Base-by-base conservation (phyloP, 192 early-diverging fungal genomes). In the Umbelopsis ramanniana region DNA sequence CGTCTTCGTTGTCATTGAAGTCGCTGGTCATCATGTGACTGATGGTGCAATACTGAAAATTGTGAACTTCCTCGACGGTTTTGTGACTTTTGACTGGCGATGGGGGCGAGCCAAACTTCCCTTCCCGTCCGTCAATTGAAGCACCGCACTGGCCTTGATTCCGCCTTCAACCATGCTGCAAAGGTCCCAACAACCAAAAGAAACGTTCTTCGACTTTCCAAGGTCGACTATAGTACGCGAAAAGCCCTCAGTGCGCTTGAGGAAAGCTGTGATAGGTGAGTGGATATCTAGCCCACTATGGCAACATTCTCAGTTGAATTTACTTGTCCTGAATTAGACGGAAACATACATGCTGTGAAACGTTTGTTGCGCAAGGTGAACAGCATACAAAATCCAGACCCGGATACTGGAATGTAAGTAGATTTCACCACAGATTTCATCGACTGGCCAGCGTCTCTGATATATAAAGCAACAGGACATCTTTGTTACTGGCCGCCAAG, bases 331-430 rank as follows among this genome's bases (percentile, higher is more conserved):
- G n/a, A 52, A 48, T 52, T 67, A 74, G 79, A 81, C 10, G 79
- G 79, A 15, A 81, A 81, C 47, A 71, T 81, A 40, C 52, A 69
- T 52, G 79, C 76, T 46, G 73, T 81, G 4, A 76, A 74, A 37
- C 57, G 79, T 5, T 63, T 81, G n/a, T 46, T 74, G 4, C 74
- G 54, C 40, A 77, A 75, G 71, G 75, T 76, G 0, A 22, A 45
- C 3, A 77, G 77, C 60, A 77, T 81, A 46, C 79, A 81, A 53
- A 77, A 77, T 26, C 72, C 72, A 53, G 79, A 81, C 26, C 75
- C 79, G 21, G 75, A 74, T 24, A 81, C 74, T 67, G 75, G 75
- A 40, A 74, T 70, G 79, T 81, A 74, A 55, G 71, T 50, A 26
- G n/a, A 54, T 54, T 12, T 24, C 22, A 1, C 11, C 1, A 19